A percentile compares a stretch with the other conserved stretches of the same genome.
These are phyloP conservation scores for Aspergillus sp. DNA, from an alignment of 2,329 filamentous ascomycete genomes.

Conservation along the genomic window DNA sequence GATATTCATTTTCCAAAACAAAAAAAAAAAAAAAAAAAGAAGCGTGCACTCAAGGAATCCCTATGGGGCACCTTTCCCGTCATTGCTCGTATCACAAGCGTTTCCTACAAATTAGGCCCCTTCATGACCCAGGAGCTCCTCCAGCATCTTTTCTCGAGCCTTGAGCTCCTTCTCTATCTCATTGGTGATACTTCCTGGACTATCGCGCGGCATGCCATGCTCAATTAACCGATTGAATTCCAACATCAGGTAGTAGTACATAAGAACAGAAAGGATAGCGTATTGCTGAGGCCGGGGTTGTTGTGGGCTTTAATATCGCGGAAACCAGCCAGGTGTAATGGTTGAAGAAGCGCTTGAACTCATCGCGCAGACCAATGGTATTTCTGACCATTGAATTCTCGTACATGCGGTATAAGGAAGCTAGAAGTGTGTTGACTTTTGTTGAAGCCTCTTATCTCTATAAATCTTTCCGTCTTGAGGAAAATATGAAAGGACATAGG, in stretches of 20 bases:
- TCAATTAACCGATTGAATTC: neutral
- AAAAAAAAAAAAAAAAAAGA: too few relatives aligned
- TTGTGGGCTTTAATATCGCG: neutral
- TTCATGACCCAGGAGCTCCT: neutral
- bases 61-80: neutral
- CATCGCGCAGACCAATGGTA: neutral
- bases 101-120: neutral
- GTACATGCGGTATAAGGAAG: neutral
- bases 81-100: neutral
- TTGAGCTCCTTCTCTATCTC: neutral
- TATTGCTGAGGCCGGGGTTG: neutral
- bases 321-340: neutral
- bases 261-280: neutral
- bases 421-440: neutral
- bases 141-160: neutral
- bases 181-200: neutral
- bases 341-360: neutral
- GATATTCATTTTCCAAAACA: neutral
- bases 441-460: neutral
- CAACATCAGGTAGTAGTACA: neutral
- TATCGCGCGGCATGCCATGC: neutral
- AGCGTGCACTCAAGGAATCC: neutral
- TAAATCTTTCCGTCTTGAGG: neutral
- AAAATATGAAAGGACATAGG: too few relatives aligned
- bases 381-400: neutral